phyloP scores from a whole-genome alignment of 164 flowering plant genomes.

The Macadamia integrifolia region DNA sequence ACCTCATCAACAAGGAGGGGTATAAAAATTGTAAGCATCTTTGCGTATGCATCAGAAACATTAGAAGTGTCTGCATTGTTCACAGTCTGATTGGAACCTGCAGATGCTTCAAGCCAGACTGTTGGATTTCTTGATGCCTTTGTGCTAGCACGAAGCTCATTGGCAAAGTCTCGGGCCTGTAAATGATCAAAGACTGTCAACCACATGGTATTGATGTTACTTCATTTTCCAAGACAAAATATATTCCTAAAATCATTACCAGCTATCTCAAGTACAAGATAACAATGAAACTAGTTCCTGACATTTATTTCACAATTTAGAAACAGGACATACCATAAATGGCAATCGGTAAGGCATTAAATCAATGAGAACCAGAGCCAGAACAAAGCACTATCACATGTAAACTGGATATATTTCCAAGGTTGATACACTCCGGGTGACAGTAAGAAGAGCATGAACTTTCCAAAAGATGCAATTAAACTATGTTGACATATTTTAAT shows the following conservation, averaged over 20 bases:
- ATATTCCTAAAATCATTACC: neutral
- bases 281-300: neutral
- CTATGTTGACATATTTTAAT: too few species aligned
- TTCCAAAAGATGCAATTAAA: neutral
- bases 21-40: slow-evolving; percentile 91
- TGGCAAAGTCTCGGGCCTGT: slow-evolving; percentile 99
- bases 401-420: too few species aligned
- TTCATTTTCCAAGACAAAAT: neutral
- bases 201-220: neutral
- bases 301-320: too few species aligned
- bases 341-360: neutral
- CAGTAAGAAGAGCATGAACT: too few species aligned
- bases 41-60: slow-evolving; percentile 93
- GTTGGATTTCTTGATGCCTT: slow-evolving; percentile 87
- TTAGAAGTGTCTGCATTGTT: slow-evolving; percentile 78
- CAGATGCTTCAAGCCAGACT: slow-evolving; percentile 91
- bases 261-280: neutral
- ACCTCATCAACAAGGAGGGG: slow-evolving; percentile 99
- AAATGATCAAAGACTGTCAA: slow-evolving; percentile 15
- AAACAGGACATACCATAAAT: neutral
- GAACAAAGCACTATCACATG: neutral
- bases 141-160: slow-evolving; percentile 98
- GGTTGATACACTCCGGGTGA: neutral
- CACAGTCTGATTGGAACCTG: slow-evolving; percentile 60
- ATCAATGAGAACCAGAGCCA: neutral